These are phyloP conservation scores for Trichoderma koningiopsis DNA, from an alignment of 2,329 filamentous ascomycete genomes.

Conservation along the genomic window DNA sequence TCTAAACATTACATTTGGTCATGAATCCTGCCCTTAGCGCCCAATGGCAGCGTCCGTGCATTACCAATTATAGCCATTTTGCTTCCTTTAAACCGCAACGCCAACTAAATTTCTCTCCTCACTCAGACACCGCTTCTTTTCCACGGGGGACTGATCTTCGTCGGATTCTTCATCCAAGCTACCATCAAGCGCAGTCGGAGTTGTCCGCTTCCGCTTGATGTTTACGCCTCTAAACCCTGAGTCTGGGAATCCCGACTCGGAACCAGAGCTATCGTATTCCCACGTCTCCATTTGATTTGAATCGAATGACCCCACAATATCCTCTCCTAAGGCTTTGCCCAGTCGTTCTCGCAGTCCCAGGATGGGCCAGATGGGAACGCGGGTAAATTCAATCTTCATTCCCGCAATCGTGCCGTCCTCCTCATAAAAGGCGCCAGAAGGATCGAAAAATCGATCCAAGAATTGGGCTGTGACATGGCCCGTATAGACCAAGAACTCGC, in stretches of 20 bases:
- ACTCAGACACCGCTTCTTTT: slow-evolving; percentile 41
- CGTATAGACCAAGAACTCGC: slow-evolving; percentile 58
- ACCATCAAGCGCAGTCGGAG: slow-evolving; percentile 43
- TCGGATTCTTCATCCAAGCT: slow-evolving; percentile 46
- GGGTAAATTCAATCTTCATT: slow-evolving; percentile 51
- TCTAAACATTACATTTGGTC: slow-evolving; percentile 13
- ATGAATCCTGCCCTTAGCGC: background rate
- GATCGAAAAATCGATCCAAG: slow-evolving; percentile 53
- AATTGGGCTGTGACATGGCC: slow-evolving; percentile 52
- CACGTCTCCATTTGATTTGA: slow-evolving; percentile 49
- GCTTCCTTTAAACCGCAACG: slow-evolving; percentile 35
- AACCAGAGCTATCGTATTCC: slow-evolving; percentile 36
- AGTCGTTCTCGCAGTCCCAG: slow-evolving; percentile 58
- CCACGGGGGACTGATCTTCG: slow-evolving; percentile 36
- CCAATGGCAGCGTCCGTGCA: background rate
- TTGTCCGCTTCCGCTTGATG: slow-evolving; percentile 41
- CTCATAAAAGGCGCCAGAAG: slow-evolving; percentile 43
- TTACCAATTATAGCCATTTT: background rate
- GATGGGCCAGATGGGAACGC: slow-evolving; percentile 57
- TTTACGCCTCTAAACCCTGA: slow-evolving; percentile 27
- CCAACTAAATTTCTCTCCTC: slow-evolving; percentile 36
- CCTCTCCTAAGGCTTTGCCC: slow-evolving; percentile 54
- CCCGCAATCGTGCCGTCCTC: slow-evolving; percentile 36
- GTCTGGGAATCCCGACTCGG: slow-evolving; percentile 31
- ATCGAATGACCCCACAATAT: slow-evolving; percentile 50